Conservation (phyloP, 306 rosid species). For the Gastrolobium villosum region DNA sequence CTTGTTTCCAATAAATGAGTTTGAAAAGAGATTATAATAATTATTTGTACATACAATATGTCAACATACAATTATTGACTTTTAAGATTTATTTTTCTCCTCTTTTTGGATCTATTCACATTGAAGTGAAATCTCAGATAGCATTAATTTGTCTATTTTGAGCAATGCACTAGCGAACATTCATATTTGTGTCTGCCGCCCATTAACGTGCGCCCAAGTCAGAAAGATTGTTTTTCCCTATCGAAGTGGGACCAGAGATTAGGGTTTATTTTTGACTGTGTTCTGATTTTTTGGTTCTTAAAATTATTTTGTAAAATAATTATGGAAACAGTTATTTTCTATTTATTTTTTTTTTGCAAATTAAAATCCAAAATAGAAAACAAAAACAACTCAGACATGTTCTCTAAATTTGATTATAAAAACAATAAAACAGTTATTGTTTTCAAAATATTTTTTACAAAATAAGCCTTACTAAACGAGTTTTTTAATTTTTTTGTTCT, state of each 20-base stretch:
- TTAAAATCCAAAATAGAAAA: too few relatives aligned
- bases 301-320: too few relatives aligned
- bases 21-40: not conserved
- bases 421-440: too few relatives aligned
- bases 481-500: too few relatives aligned
- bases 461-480: too few relatives aligned
- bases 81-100: slow-evolving; percentile 8
- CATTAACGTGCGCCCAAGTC: slow-evolving; percentile 4
- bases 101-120: not conserved
- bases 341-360: too few relatives aligned
- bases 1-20: not conserved
- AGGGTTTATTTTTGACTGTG: too few relatives aligned
- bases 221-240: slow-evolving; percentile 6
- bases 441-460: too few relatives aligned
- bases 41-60: not conserved
- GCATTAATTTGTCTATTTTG: not conserved
- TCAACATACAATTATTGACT: slow-evolving; percentile 11
- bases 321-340: too few relatives aligned
- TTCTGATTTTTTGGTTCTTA: too few relatives aligned
- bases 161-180: slow-evolving; percentile 16
- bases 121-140: not conserved
- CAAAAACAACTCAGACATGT: too few relatives aligned
- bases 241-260: slow-evolving; percentile 38
- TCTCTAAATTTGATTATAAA: too few relatives aligned
- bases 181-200: slow-evolving; percentile 21